These are phyloP conservation scores for Rhizoclosmatium sp. DNA, from an alignment of 192 early-diverging fungal species.

Conservation along the genomic window DNA sequence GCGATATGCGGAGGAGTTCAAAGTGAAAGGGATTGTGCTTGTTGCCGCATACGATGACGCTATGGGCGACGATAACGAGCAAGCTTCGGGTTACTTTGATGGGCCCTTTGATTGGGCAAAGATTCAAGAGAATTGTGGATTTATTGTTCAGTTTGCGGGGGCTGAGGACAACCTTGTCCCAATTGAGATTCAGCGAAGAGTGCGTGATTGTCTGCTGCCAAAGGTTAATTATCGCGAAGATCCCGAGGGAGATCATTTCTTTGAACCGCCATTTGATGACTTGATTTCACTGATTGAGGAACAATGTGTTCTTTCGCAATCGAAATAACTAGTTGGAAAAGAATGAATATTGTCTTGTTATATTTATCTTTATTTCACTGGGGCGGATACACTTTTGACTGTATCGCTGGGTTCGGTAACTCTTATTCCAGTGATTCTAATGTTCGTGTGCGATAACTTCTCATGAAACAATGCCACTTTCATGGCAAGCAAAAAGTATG, in stretches of 20 bases:
- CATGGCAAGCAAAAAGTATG: too few relatives aligned
- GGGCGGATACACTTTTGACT: too few relatives aligned
- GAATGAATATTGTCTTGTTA: too few relatives aligned
- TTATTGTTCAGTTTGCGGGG: constrained; percentile 19
- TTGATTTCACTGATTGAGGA: background rate
- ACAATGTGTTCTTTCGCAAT: background rate
- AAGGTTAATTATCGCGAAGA: background rate
- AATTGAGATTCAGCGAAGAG: background rate
- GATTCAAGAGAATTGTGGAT: constrained; percentile 10
- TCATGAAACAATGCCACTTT: too few relatives aligned
- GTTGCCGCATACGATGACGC: constrained; percentile 16
- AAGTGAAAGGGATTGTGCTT: background rate
- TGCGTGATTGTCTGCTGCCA: background rate
- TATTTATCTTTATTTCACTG: too few relatives aligned
- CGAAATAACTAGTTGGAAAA: too few relatives aligned
- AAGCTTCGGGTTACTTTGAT: constrained; percentile 12
- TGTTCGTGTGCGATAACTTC: too few relatives aligned
- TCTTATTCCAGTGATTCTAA: too few relatives aligned
- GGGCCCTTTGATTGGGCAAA: constrained; percentile 4
- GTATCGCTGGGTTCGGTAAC: too few relatives aligned
- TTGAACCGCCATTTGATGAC: constrained; percentile 12
- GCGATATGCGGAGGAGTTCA: constrained; percentile 3
- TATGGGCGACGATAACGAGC: constrained; percentile 1
- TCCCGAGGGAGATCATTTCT: constrained; percentile 1
- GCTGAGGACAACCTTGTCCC: background rate